These are phyloP conservation scores for Drechslera avenae DNA, from an alignment of 2,329 filamentous ascomycete species.

Conservation along the genomic window DNA sequence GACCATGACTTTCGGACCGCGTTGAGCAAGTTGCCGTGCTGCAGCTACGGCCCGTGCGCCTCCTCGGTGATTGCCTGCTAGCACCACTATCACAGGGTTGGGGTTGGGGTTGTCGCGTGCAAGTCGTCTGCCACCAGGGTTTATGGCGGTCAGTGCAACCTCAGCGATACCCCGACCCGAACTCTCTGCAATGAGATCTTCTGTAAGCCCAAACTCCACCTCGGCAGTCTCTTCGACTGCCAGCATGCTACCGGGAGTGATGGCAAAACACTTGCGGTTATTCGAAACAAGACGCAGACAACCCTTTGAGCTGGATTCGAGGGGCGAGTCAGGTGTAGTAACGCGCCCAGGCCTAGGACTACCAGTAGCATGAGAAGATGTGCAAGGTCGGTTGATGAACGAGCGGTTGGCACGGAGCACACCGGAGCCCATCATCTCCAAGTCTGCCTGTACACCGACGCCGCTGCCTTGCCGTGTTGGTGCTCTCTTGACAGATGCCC, in stretches of 20 bases:
- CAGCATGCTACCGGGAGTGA: conserved; percentile 80
- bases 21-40: conserved; percentile 83
- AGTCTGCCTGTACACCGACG: conserved; percentile 47
- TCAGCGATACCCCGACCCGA: conserved; percentile 87
- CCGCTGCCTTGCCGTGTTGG: conserved; percentile 49
- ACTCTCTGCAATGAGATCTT: conserved; percentile 91
- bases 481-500: conserved; percentile 46
- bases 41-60: conserved; percentile 84
- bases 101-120: conserved; percentile 53
- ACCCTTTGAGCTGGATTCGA: conserved; percentile 33
- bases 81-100: conserved; percentile 68
- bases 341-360: conserved; percentile 42
- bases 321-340: conserved; percentile 45
- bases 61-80: conserved; percentile 95
- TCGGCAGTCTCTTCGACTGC: conserved; percentile 91
- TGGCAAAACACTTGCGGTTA: conserved; percentile 61
- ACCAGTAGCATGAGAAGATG: conserved; percentile 46
- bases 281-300: conserved; percentile 60
- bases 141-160: conserved; percentile 72
- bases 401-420: conserved; percentile 41
- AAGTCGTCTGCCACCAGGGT: conserved; percentile 63
- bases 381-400: conserved; percentile 40
- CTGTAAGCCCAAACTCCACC: conserved; percentile 82
- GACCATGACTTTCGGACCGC: conserved; percentile 78
- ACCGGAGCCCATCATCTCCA: conserved; percentile 39